Conservation (phyloP, 768 basidiomycete species). For the Lentinula raphanica region DNA sequence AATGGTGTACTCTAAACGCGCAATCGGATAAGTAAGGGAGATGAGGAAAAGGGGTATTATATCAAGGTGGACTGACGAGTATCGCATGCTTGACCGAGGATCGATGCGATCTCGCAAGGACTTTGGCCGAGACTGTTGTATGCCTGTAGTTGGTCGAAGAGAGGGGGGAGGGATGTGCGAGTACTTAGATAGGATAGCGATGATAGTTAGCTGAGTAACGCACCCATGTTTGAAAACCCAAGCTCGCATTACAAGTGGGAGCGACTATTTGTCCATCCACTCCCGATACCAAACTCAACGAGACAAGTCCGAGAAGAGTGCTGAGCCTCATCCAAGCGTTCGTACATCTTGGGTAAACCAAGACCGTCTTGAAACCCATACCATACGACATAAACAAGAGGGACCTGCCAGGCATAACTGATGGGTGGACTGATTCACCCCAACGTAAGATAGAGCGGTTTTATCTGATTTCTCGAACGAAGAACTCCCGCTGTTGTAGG, state of each 20-base stretch:
- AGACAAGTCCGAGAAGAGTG: neutral
- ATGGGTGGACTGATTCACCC: neutral
- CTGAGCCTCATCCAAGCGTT: neutral
- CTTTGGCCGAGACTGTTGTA: constrained; percentile 22
- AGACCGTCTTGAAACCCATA: too few species aligned
- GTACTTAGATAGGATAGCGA: neutral
- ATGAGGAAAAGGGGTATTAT: too few species aligned
- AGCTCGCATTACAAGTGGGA: constrained; percentile 2
- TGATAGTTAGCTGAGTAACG: neutral
- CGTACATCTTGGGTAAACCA: too few species aligned
- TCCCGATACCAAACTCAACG: neutral
- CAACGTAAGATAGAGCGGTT: neutral
- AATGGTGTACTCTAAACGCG: neutral
- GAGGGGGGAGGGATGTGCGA: neutral
- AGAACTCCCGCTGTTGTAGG: neutral
- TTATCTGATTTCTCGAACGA: too few species aligned
- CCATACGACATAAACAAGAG: neutral
- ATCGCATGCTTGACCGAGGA: constrained; percentile 22
- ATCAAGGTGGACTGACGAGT: neutral
- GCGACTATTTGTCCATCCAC: neutral
- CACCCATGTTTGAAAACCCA: constrained; percentile 9
- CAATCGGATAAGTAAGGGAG: neutral
- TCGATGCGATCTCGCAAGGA: constrained; percentile 24
- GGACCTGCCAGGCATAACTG: neutral
- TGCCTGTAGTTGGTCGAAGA: neutral